Percentiles rank a stretch among this genome's conserved stretches.
Evolutionary conservation across 108 stramenopile genomes (phyloP).

Genomic region (Craspedostauros australis): DNA sequence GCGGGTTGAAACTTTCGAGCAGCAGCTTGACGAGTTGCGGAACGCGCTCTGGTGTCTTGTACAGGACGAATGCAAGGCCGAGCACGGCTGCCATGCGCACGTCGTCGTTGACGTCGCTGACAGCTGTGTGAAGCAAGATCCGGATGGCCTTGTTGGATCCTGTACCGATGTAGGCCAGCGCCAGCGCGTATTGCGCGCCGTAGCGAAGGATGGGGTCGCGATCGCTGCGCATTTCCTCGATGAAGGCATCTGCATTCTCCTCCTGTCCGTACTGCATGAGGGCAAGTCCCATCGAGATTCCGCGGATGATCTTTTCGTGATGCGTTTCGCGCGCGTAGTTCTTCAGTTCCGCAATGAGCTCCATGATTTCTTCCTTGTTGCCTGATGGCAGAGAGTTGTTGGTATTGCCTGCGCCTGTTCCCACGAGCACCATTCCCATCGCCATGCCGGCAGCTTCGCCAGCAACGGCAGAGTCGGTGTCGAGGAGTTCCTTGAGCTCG

Average conservation of each 20-base stretch:
- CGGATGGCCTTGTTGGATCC: constrained; percentile 95
- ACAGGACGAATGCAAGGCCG: constrained; percentile 95
- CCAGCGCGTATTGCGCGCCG: constrained; percentile 96
- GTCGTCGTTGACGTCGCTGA: constrained; percentile 97
- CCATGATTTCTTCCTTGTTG: constrained; percentile 62
- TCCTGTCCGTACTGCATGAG: constrained; percentile 95
- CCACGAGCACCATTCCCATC: constrained; percentile 96
- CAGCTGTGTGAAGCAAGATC: constrained; percentile 94
- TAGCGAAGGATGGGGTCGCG: constrained; percentile 97
- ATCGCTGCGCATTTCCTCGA: constrained; percentile 93
- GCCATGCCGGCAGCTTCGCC: constrained; percentile 98
- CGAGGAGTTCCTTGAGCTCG: constrained; percentile 89
- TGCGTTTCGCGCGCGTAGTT: constrained; percentile 94
- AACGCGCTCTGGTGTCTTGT: constrained; percentile 93
- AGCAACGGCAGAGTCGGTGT: constrained; percentile 94
- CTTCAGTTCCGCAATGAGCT: constrained; percentile 84
- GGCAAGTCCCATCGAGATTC: constrained; percentile 92
- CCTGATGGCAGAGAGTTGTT: constrained; percentile 40
- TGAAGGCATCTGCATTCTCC: constrained; percentile 91
- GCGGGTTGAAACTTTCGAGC: constrained; percentile 98
- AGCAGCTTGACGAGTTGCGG: constrained; percentile 89
- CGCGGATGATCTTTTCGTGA: constrained; percentile 99
- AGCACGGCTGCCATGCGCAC: constrained; percentile 98
- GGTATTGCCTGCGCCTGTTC: constrained; percentile 80
- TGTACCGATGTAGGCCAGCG: constrained; percentile 96